Conservation (phyloP, 2,329 filamentous ascomycete species). For the Penicillium sp. region DNA sequence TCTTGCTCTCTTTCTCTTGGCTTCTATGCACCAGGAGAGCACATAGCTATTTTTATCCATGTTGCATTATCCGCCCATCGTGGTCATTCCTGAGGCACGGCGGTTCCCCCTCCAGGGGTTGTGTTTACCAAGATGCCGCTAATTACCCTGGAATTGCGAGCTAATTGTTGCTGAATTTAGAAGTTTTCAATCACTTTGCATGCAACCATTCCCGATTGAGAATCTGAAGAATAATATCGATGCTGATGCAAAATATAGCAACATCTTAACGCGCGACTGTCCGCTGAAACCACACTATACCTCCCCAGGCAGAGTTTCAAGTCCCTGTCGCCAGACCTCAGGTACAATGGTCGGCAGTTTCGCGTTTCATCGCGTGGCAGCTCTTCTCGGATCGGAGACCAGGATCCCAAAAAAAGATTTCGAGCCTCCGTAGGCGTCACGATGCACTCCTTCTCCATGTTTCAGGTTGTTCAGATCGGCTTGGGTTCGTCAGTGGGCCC, state of each 20-base stretch:
- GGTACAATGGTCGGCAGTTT: slow-evolving; percentile 23
- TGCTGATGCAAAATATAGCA: slow-evolving; percentile 38
- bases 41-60: slow-evolving; percentile 21
- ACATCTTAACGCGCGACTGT: slow-evolving; percentile 39
- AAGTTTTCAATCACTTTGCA: slow-evolving; percentile 22
- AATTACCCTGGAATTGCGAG: slow-evolving; percentile 22
- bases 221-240: slow-evolving; percentile 25
- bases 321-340: slow-evolving; percentile 23
- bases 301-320: slow-evolving; percentile 21
- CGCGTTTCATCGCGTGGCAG: slow-evolving; percentile 22
- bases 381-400: slow-evolving; percentile 19
- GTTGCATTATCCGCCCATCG: slow-evolving; percentile 16
- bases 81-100: slow-evolving; percentile 18
- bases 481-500: slow-evolving; percentile 21
- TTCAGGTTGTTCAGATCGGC: slow-evolving; percentile 35
- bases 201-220: slow-evolving; percentile 18
- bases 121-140: slow-evolving; percentile 12
- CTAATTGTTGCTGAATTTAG: slow-evolving; percentile 27
- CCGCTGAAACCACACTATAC: slow-evolving; percentile 30
- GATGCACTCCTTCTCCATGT: slow-evolving; percentile 35
- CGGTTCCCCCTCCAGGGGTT: slow-evolving; percentile 3
- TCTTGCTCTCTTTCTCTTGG: background rate
- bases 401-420: slow-evolving; percentile 25
- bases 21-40: slow-evolving; percentile 13
- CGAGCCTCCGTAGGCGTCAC: slow-evolving; percentile 27